These are phyloP conservation scores for Lithocarpus polystachyus DNA, from an alignment of 306 rosid species.

Conservation along the genomic window DNA sequence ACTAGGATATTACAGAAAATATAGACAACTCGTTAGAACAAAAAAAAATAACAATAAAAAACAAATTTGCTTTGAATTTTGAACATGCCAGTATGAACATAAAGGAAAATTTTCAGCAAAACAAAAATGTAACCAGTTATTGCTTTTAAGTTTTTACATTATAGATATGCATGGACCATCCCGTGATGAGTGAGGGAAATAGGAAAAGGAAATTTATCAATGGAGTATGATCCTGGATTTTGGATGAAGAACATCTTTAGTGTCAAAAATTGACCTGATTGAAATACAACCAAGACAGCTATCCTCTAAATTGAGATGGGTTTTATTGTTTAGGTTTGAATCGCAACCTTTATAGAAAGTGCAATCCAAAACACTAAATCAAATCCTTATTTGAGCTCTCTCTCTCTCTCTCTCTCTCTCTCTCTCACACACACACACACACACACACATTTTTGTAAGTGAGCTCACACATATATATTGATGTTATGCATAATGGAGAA, in stretches of 20 bases:
- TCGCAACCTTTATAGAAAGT: neutral
- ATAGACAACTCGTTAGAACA: slow-evolving; percentile 1
- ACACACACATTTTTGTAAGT: too few relatives aligned
- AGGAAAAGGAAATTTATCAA: neutral
- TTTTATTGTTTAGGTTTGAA: neutral
- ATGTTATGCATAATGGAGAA: too few relatives aligned
- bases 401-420: too few relatives aligned
- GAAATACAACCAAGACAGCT: neutral
- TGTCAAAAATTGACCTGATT: neutral
- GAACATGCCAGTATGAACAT: neutral
- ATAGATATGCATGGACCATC: neutral
- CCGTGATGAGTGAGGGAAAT: neutral
- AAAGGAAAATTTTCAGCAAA: neutral
- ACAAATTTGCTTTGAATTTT: neutral
- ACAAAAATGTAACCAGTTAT: neutral
- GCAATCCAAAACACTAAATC: neutral
- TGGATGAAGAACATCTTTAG: neutral
- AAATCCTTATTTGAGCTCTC: neutral
- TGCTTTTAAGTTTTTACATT: neutral
- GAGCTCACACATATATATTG: too few relatives aligned
- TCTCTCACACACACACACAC: too few relatives aligned
- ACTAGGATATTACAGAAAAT: slow-evolving; percentile 42
- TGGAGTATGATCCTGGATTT: neutral
- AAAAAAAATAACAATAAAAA: neutral
- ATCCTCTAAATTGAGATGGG: slow-evolving; percentile 1